Base-by-base conservation (phyloP, 371 early-diverging fungal genomes). In the Lichtheimia hyalospora region DNA sequence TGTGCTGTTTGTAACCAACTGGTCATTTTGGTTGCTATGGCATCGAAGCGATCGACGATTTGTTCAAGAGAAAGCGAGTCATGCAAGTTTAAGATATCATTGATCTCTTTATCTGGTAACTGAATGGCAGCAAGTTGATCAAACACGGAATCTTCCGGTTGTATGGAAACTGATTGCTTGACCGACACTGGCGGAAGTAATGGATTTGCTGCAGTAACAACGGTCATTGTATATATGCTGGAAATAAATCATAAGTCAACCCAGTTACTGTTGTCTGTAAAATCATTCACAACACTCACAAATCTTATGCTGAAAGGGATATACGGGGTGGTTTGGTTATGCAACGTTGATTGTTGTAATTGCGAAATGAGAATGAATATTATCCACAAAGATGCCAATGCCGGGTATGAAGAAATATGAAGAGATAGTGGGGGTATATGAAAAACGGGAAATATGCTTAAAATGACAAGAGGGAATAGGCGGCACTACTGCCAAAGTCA, bases 1-100 rank as follows among this genome's bases (percentile, higher is more conserved):
- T 85, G 78, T 20, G 80, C 82, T 40, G 65, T 69, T 57, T 82
- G 79, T 23, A 85, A 63, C 83, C 85, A 83, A 7, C 63, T 50
- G 8, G 73, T 70, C 54, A 84, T 61, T 51, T 71, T 64, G 13
- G 54, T 54, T 0, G 73, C 66, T 13, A 79, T 70, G 14, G 49
- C 58, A 39, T 68, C 43, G 44, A 81, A 81, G 20, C 64, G 57
- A n/a, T 68, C 62, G 42, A 73, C 18, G 6, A 77, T 56, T 15
- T 77, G 72, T n/a, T 48, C 49, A 20, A 75, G 65, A 2, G 82
- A 67, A 27, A 79, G 60, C 18, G 80, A 53, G 16, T 81, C 78
- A 34, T 77, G 69, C 13, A 54, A 25, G 54, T 67, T 63, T 15
- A 72, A 51, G 48, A 78, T 49, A 14, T 57, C 54, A 28, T 62